phyloP scores from a whole-genome alignment of 805 yeast species.

The Starmerella bombicola region DNA sequence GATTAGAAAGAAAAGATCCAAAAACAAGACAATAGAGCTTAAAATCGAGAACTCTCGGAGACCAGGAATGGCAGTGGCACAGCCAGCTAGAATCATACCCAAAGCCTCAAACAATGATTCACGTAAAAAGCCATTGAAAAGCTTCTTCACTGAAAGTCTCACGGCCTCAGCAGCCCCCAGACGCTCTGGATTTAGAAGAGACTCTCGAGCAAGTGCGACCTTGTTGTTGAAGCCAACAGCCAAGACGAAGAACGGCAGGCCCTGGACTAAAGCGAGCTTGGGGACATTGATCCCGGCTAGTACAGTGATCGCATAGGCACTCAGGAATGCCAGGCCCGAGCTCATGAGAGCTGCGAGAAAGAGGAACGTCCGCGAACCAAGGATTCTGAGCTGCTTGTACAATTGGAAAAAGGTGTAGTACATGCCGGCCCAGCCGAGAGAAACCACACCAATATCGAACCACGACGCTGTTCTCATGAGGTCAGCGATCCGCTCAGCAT shows the following conservation, averaged over 20 bases:
- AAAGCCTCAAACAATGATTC: constrained; percentile 63
- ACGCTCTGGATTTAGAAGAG: constrained; percentile 24
- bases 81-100: constrained; percentile 44
- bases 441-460: constrained; percentile 68
- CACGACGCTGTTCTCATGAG: constrained; percentile 56
- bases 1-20: constrained; percentile 58
- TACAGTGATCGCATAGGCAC: constrained; percentile 56
- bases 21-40: constrained; percentile 53
- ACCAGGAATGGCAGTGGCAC: constrained; percentile 52
- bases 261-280: constrained; percentile 67
- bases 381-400: constrained; percentile 58
- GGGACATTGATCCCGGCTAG: constrained; percentile 51
- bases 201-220: constrained; percentile 46
- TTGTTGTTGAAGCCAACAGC: constrained; percentile 86
- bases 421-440: constrained; percentile 78
- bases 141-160: constrained; percentile 32
- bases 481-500: constrained; percentile 26
- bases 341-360: constrained; percentile 67
- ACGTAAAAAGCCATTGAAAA: constrained; percentile 39
- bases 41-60: constrained; percentile 70
- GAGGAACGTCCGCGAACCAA: constrained; percentile 82
- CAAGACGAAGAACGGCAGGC: constrained; percentile 84
- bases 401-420: constrained; percentile 65
- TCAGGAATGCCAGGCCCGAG: constrained; percentile 69
- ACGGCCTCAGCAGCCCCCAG: constrained; percentile 35